Evolutionary conservation across 805 yeast species (phyloP), one percentile per base, ranked within the genome.

Genomic region (Candida insectalens): DNA sequence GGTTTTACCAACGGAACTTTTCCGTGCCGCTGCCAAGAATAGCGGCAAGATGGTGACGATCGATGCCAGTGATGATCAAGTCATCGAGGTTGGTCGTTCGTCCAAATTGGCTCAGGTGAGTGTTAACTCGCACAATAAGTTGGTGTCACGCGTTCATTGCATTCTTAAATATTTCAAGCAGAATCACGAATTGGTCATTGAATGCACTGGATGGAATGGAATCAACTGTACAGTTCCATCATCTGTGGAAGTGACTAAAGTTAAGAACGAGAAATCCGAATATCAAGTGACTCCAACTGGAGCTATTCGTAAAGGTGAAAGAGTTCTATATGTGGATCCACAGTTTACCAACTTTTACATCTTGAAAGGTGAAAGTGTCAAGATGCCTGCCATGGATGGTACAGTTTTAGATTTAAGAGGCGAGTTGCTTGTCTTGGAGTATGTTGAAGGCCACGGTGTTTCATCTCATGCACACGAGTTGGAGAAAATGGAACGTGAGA

Each of bases 171-270:
- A 69, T 49, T 50, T 61, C 19, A 45, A 60, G 1, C 49, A 47
- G 3, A 51, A 53, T 8, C 59, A 69, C 22, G 45, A 62, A 30
- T 53, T 84, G 29, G 61, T 58, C 12, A 52, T 89, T 33, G 69
- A 69, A 29, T 89, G 96, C 55, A 54, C 74, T 35, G 96, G 97
- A 3, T 71, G 76, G 58, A 89, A 89, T 53, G 96, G 96, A 8
- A 59, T 83, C 33, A 67, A 71, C 7, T 69, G 87, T 14, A 63
- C 70, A 4, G 69, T 84, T 27, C 92, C 95, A 1, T 57, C 53
- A 14, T 45, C 48, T 14, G 42, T 63, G 9, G 43, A 53, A 13
- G 64, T 65, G 28, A 30, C 36, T 19, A 21, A 37, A 12, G 27
- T 46, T 9, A 27, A 35, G 12, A 43, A 51, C 7, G 40, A 44